Evolutionary conservation across 768 basidiomycete species (phyloP), one percentile per base, ranked within the genome.

Genomic region (Crucibulum laeve): DNA sequence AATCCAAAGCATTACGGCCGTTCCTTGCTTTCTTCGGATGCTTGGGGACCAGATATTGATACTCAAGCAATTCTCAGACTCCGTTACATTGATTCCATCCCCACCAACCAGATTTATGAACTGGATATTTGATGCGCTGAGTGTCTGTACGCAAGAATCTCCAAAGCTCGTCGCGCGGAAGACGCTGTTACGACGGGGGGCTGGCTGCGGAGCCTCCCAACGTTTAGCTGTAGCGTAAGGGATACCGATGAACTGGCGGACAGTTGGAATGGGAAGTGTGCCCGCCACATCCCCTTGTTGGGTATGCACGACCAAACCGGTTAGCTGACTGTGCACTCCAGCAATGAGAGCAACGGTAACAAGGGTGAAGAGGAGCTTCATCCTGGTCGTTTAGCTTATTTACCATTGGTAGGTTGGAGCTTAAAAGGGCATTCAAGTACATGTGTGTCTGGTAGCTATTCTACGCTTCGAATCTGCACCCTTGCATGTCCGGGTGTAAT

Each of bases 31-130:
- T 28, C 65, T 56, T 11, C n/a, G 7, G 0, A 50, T 23, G 24
- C 54, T 65, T 13, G 69, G 69, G 15, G 64, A 50, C 68, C 68
- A 71, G 14, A 71, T 53, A 43, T 70, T 71, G 40, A 68, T 51
- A 7, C 46, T 65, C 35, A 68, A 38, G 40, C 70, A 71, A 25
- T 61, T 38, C 43, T 71, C 70, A 2, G 62, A 61, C 35, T 63
- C 62, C 0, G 60, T 50, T 7, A 64, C 52, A 28, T 57, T 49
- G 6, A 59, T 51, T 10, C 53, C 46, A 6, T 50, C 55, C 15
- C 50, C 48, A 39, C 61, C 59, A 30, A 55, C 43, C 4, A 63
- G 49, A 24, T 47, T 46, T 23, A 58, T 44, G 39, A 64, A 60
- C 40, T 60, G 56, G 10, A 53, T 37, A 34, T 46, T 47, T 18